Evolutionary conservation across 2,329 filamentous ascomycete genomes (phyloP).

Genomic region (Botrytis porri): DNA sequence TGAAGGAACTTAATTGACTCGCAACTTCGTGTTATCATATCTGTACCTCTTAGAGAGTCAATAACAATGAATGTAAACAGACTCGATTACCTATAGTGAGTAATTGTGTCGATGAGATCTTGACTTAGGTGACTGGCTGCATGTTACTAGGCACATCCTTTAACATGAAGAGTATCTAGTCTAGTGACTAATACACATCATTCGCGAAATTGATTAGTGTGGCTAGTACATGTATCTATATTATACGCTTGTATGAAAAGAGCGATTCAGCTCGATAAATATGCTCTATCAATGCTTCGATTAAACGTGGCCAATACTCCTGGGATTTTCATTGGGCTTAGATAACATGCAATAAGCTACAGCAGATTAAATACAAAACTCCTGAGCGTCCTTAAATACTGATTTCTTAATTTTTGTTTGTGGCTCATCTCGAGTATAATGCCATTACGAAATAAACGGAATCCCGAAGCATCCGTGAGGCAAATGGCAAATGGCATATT

Average conservation of each 20-base stretch:
- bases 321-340: background rate
- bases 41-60: fast-evolving
- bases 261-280: background rate
- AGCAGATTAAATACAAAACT: background rate
- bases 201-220: background rate
- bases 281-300: background rate
- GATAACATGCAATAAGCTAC: background rate
- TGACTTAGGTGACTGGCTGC: too few species aligned
- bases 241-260: fast-evolving
- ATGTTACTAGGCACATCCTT: background rate
- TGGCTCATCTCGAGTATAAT: background rate
- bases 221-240: background rate
- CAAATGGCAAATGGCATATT: background rate
- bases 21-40: background rate
- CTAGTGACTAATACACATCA: background rate
- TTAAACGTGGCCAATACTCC: background rate
- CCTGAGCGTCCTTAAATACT: fast-evolving
- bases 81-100: background rate
- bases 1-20: background rate
- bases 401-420: background rate
- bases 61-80: background rate
- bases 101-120: background rate
- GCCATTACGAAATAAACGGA: background rate
- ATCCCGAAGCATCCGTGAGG: background rate
- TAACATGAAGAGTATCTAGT: background rate